Evolutionary conservation across 352 stramenopile genomes (phyloP).

Genomic region (Phytopythium montanum): DNA sequence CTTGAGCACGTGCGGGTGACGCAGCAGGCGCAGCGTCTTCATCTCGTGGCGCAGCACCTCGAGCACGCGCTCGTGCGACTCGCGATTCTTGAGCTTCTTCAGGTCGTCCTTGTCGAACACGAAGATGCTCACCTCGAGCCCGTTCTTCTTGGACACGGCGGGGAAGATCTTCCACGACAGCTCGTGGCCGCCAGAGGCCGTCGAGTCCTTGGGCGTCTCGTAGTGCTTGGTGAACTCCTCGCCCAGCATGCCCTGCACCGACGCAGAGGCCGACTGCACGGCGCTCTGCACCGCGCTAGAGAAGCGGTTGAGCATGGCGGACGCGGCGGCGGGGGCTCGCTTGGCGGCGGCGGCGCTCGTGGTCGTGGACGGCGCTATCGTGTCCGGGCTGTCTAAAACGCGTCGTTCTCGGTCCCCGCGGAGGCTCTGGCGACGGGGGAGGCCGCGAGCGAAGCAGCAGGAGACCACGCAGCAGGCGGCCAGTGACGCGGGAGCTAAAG

Average conservation of each 20-base stretch:
- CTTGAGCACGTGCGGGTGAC: slow-evolving; percentile 88
- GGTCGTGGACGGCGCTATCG: neutral
- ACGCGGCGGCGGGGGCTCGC: slow-evolving; percentile 3
- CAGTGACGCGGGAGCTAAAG: too few species aligned
- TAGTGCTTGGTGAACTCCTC: slow-evolving; percentile 87
- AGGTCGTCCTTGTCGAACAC: slow-evolving; percentile 88
- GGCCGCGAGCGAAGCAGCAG: neutral
- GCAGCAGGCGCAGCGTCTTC: slow-evolving; percentile 82
- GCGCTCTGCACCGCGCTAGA: slow-evolving; percentile 66
- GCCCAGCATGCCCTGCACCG: slow-evolving; percentile 62
- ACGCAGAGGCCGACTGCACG: slow-evolving; percentile 38
- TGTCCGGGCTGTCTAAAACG: neutral
- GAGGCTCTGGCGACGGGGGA: neutral
- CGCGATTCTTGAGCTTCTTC: slow-evolving; percentile 80
- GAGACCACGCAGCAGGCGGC: neutral
- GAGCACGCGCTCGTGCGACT: slow-evolving; percentile 81
- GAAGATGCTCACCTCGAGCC: slow-evolving; percentile 78
- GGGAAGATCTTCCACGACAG: slow-evolving; percentile 85
- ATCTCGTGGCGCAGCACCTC: slow-evolving; percentile 88
- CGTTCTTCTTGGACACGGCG: slow-evolving; percentile 74
- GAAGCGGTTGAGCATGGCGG: slow-evolving; percentile 74
- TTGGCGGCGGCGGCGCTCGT: slow-evolving; percentile 1
- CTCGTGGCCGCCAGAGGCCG: slow-evolving; percentile 79
- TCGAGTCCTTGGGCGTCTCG: slow-evolving; percentile 83
- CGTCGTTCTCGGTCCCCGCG: neutral